Percentiles rank a stretch among this genome's conserved stretches.
Conservation (phyloP, 192 early-diverging fungal species). For the Rhizophagus clarus region DNA sequence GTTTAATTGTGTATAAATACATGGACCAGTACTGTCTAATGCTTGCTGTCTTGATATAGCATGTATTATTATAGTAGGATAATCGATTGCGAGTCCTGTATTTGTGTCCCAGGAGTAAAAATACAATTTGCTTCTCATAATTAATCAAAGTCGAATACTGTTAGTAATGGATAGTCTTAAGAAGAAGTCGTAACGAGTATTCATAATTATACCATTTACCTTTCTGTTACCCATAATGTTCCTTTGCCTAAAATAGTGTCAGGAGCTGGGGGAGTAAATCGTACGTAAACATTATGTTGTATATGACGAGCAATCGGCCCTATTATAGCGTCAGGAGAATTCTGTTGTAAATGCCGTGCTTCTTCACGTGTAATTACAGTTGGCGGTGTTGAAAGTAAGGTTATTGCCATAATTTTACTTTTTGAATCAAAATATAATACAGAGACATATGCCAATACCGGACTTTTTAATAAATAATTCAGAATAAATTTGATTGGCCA, state of each 20-base stretch:
- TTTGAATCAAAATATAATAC: no score
- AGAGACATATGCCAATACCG: no score
- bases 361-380: constrained; percentile 15
- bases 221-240: constrained; percentile 51
- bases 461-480: no score
- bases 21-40: constrained; percentile 37
- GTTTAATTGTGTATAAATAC: constrained; percentile 66
- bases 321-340: background rate
- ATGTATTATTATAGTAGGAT: constrained; percentile 64
- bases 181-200: background rate
- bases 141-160: background rate
- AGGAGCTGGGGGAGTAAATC: constrained; percentile 37
- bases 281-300: constrained; percentile 25
- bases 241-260: constrained; percentile 39
- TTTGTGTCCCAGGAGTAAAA: constrained; percentile 45
- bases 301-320: constrained; percentile 1
- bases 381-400: constrained; percentile 35
- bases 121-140: constrained; percentile 46
- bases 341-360: background rate
- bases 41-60: constrained; percentile 52
- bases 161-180: background rate
- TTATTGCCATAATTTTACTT: constrained; percentile 39
- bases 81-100: constrained; percentile 57
- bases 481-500: background rate
- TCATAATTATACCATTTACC: constrained; percentile 30